Percentiles rank a stretch among this genome's conserved stretches.
Conservation (phyloP, 164 flowering plant genomes). For the Berberis thunbergii region DNA sequence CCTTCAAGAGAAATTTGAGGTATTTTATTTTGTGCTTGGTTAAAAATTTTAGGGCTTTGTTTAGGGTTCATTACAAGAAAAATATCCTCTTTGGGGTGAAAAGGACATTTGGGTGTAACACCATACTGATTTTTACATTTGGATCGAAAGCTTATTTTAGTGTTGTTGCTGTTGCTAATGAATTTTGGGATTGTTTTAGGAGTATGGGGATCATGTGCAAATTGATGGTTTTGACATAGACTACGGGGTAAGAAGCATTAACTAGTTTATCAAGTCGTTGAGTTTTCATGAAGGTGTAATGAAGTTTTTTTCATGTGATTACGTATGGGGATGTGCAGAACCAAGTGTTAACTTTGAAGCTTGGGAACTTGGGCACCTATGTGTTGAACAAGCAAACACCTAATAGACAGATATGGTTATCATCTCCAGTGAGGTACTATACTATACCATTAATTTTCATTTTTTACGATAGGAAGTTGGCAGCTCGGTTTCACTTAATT, state of each 20-base stretch:
- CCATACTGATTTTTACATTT: no score
- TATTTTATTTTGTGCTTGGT: slow-evolving; percentile 5
- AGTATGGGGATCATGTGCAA: slow-evolving; percentile 77
- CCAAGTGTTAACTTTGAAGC: slow-evolving; percentile 79
- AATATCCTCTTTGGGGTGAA: no score
- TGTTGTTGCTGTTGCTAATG: background rate
- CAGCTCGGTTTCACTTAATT: no score
- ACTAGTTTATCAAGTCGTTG: background rate
- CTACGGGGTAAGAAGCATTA: slow-evolving; percentile 60
- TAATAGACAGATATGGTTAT: slow-evolving; percentile 90
- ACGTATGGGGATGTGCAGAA: slow-evolving; percentile 38
- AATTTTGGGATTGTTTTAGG: slow-evolving; percentile 31
- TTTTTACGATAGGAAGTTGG: no score
- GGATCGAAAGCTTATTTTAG: no score
- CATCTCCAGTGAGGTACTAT: slow-evolving; percentile 85
- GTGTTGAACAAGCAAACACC: slow-evolving; percentile 95
- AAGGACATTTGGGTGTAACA: no score
- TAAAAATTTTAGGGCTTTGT: no score
- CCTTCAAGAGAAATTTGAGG: slow-evolving; percentile 85
- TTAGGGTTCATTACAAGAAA: no score
- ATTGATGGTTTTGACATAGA: slow-evolving; percentile 90
- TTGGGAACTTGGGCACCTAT: slow-evolving; percentile 78
- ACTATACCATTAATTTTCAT: no score
- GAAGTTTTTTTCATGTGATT: background rate
- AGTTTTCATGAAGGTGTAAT: background rate